Conservation (phyloP, 495 filamentous ascomycete genomes). For the Pyrenula aspistea region DNA sequence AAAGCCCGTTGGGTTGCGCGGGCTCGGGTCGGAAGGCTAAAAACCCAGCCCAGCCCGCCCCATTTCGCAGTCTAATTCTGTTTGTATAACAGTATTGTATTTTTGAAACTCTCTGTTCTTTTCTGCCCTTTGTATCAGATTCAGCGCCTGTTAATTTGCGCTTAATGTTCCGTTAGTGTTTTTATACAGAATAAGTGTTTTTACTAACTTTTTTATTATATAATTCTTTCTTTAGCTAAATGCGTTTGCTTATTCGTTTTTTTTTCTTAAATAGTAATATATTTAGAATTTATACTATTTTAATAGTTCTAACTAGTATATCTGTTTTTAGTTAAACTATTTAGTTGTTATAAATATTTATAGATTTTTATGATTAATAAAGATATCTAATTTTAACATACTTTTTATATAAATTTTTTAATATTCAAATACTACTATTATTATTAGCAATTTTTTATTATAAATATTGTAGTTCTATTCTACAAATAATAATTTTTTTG, state of each 20-base stretch:
- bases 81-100: not conserved
- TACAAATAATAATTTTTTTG: conserved; percentile 4
- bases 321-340: not conserved
- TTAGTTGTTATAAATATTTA: conserved; percentile 4
- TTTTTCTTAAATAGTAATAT: not conserved
- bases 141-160: not conserved
- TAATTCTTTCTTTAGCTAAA: not conserved
- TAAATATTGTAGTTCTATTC: conserved; percentile 15
- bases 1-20: too few species aligned
- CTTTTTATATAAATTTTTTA: conserved; percentile 8
- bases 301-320: not conserved
- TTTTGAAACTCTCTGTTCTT: not conserved
- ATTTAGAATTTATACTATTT: not conserved
- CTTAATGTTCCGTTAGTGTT: not conserved
- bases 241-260: not conserved
- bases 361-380: conserved; percentile 8
- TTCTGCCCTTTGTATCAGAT: not conserved
- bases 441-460: conserved; percentile 11
- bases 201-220: not conserved
- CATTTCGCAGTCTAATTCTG: conserved; percentile 1
- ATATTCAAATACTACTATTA: conserved; percentile 4
- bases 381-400: not conserved
- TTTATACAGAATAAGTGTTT: not conserved
- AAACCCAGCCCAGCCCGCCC: too few species aligned
- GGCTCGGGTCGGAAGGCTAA: too few species aligned